Evolutionary conservation across 2,329 filamentous ascomycete genomes (phyloP).

Genomic region (Fusarium falciforme): DNA sequence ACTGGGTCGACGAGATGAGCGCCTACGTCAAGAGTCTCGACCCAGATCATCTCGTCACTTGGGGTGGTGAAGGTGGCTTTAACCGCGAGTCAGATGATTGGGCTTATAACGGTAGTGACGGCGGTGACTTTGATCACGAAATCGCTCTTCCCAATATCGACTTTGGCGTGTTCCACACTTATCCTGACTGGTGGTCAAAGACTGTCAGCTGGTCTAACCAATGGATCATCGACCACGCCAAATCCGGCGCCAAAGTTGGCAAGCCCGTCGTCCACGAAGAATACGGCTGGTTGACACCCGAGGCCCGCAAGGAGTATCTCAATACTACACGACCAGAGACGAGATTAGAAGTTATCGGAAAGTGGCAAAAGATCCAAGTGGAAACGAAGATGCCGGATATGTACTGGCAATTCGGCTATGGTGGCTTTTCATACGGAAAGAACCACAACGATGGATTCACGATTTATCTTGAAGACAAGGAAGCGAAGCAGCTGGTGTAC

Average conservation of each 20-base stretch:
- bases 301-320: conserved; percentile 55
- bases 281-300: conserved; percentile 60
- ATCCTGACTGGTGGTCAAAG: conserved; percentile 68
- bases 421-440: conserved; percentile 62
- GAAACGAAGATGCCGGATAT: conserved; percentile 63
- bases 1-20: conserved; percentile 68
- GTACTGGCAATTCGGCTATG: conserved; percentile 68
- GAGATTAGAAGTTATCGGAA: conserved; percentile 57
- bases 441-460: conserved; percentile 69
- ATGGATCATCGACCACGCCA: conserved; percentile 67
- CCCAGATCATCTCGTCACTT: conserved; percentile 68
- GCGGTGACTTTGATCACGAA: conserved; percentile 66
- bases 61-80: conserved; percentile 70
- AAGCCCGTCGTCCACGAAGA: conserved; percentile 65
- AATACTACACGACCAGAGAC: conserved; percentile 56
- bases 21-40: conserved; percentile 73
- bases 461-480: conserved; percentile 63
- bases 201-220: conserved; percentile 63
- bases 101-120: conserved; percentile 61
- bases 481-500: conserved; percentile 58
- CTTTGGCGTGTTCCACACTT: conserved; percentile 66
- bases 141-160: conserved; percentile 58
- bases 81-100: conserved; percentile 57
- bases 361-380: conserved; percentile 62
- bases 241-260: conserved; percentile 49